These are phyloP conservation scores for Plasmodium knowlesi DNA, from an alignment of 169 alveolate species.

Conservation along the genomic window DNA sequence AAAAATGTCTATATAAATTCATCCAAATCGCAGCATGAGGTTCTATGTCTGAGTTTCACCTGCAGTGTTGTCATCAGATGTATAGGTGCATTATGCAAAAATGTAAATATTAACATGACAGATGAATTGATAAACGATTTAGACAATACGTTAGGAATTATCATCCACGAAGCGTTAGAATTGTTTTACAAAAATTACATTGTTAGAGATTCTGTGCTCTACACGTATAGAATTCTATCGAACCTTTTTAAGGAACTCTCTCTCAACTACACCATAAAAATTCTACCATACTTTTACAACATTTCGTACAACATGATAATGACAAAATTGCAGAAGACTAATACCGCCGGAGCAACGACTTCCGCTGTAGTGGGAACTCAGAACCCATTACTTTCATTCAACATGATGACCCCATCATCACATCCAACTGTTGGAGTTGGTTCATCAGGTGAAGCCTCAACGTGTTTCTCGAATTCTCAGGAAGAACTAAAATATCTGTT, in stretches of 20 bases:
- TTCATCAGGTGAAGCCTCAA: neutral
- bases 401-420: slow-evolving; percentile 55
- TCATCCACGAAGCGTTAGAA: slow-evolving; percentile 67
- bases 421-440: neutral
- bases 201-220: slow-evolving; percentile 58
- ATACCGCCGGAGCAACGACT: neutral
- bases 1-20: slow-evolving; percentile 53
- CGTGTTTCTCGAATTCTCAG: neutral
- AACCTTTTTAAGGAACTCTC: slow-evolving; percentile 62
- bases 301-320: slow-evolving; percentile 60
- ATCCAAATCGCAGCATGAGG: slow-evolving; percentile 47
- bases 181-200: slow-evolving; percentile 57
- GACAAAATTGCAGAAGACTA: slow-evolving; percentile 22
- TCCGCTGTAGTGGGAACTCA: neutral
- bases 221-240: slow-evolving; percentile 59
- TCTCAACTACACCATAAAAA: slow-evolving; percentile 60
- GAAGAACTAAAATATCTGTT: slow-evolving; percentile 68
- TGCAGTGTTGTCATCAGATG: slow-evolving; percentile 65
- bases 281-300: slow-evolving; percentile 64
- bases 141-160: slow-evolving; percentile 66
- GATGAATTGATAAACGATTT: slow-evolving; percentile 36
- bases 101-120: slow-evolving; percentile 56
- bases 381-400: neutral
- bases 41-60: slow-evolving; percentile 45
- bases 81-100: slow-evolving; percentile 72